Evolutionary conservation across 1,284 basidiomycete genomes (phyloP).

Genomic region (Ceratobasidium theobromae): DNA sequence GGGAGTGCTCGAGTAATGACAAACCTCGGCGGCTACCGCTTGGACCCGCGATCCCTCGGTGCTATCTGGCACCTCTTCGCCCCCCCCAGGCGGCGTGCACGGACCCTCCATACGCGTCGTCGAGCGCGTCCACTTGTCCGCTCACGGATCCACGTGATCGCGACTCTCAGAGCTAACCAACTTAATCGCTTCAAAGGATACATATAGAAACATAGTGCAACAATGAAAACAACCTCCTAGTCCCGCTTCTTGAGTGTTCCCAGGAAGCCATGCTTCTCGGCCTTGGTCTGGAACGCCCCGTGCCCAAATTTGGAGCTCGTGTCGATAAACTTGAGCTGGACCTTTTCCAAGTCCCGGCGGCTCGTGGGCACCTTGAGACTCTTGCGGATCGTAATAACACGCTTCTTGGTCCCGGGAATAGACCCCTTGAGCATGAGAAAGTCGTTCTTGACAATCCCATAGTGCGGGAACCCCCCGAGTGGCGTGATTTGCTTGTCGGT

Average conservation of each 20-base stretch:
- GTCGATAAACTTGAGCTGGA: conserved; percentile 98
- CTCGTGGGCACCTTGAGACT: conserved; percentile 86
- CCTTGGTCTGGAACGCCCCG: conserved; percentile 92
- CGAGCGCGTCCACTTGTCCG: no score
- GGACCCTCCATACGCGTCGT: neutral
- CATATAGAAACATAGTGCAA: conserved; percentile 32
- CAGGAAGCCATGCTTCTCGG: conserved; percentile 94
- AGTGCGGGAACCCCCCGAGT: conserved; percentile 99
- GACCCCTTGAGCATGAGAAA: conserved; percentile 95
- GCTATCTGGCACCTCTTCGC: conserved; percentile 15
- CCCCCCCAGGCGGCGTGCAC: conserved; percentile 5
- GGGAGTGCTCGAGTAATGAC: conserved; percentile 15
- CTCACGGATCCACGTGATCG: neutral
- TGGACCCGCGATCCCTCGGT: neutral
- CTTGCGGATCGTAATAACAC: conserved; percentile 91
- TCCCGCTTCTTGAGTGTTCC: conserved; percentile 83
- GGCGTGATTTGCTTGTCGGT: conserved; percentile 97
- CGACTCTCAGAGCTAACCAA: neutral
- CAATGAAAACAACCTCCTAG: conserved; percentile 46
- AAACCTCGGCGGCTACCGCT: conserved; percentile 18
- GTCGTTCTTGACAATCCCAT: conserved; percentile 98
- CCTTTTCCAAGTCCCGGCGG: conserved; percentile 92
- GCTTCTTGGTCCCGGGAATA: conserved; percentile 95
- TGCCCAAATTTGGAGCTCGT: conserved; percentile 97
- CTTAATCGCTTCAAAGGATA: neutral